A percentile compares a stretch with the other conserved stretches of the same genome.
Conservation (phyloP, 1,139 yeast species). For the Meyerozyma athensensis region DNA sequence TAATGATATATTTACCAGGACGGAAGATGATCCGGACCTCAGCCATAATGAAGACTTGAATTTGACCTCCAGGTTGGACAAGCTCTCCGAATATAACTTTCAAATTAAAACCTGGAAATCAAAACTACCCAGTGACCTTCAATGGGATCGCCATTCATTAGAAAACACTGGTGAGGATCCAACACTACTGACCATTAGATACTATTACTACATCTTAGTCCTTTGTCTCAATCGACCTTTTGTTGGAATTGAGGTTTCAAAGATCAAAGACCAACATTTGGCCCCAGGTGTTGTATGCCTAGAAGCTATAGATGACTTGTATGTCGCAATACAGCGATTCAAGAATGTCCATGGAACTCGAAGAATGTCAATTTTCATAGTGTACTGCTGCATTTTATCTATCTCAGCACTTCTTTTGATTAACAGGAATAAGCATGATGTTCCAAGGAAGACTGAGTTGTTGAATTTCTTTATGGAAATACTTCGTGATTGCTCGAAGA, state of each 20-base stretch:
- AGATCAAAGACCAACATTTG: slow-evolving; percentile 22
- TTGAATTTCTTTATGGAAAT: slow-evolving; percentile 37
- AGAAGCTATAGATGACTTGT: slow-evolving; percentile 40
- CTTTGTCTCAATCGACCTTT: slow-evolving; percentile 59
- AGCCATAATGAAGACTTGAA: slow-evolving; percentile 24
- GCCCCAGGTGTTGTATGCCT: slow-evolving; percentile 33
- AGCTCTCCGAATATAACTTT: slow-evolving; percentile 38
- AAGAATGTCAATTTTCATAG: slow-evolving; percentile 43
- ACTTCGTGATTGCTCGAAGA: slow-evolving; percentile 34
- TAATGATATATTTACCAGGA: slow-evolving; percentile 47
- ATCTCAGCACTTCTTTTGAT: slow-evolving; percentile 42
- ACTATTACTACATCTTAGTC: slow-evolving; percentile 53
- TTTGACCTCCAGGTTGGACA: slow-evolving; percentile 32
- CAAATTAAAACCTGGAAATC: slow-evolving; percentile 50
- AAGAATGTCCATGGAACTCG: slow-evolving; percentile 37
- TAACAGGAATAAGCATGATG: slow-evolving; percentile 24
- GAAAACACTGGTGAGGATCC: slow-evolving; percentile 45
- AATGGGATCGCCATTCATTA: slow-evolving; percentile 45
- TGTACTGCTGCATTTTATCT: slow-evolving; percentile 44
- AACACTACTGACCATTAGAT: slow-evolving; percentile 47
- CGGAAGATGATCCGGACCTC: slow-evolving; percentile 16
- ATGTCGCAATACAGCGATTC: slow-evolving; percentile 33
- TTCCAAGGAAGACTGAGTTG: slow-evolving; percentile 23
- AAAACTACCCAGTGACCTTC: slow-evolving; percentile 43
- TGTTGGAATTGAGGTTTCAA: slow-evolving; percentile 27